Conservation (phyloP, 257 asterid species). For the Lycium ferocissimum region DNA sequence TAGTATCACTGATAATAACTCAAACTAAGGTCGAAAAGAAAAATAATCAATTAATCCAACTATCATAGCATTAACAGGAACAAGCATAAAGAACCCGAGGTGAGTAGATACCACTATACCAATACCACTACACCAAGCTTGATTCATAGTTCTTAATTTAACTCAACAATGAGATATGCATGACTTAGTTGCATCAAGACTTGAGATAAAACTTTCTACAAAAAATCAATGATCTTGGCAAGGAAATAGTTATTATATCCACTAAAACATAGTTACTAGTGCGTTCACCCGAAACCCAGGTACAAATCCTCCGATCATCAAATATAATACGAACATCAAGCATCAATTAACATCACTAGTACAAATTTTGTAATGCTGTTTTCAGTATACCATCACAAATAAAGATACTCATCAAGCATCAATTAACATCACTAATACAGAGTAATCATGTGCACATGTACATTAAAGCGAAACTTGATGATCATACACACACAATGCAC, state of each 20-base stretch:
- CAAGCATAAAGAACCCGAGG: background rate
- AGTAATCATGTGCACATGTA: background rate
- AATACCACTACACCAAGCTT: background rate
- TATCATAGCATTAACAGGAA: background rate
- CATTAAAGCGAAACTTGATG: background rate
- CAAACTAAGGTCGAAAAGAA: background rate
- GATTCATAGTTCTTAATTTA: too few species aligned
- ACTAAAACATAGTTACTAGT: background rate
- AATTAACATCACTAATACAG: background rate
- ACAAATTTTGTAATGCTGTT: background rate
- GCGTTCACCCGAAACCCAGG: background rate
- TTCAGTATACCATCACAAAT: background rate
- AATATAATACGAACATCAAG: background rate
- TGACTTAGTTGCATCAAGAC: background rate
- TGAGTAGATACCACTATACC: background rate
- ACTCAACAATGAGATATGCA: background rate
- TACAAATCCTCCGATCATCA: constrained; percentile 15
- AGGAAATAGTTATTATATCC: background rate
- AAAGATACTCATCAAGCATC: background rate
- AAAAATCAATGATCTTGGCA: background rate
- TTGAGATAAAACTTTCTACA: background rate
- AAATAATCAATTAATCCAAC: background rate
- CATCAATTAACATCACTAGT: background rate
- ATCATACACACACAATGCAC: background rate
- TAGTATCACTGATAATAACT: background rate